Evolutionary conservation across 2,329 filamentous ascomycete genomes (phyloP).

Genomic region (Neopestalotiopsis sp.): DNA sequence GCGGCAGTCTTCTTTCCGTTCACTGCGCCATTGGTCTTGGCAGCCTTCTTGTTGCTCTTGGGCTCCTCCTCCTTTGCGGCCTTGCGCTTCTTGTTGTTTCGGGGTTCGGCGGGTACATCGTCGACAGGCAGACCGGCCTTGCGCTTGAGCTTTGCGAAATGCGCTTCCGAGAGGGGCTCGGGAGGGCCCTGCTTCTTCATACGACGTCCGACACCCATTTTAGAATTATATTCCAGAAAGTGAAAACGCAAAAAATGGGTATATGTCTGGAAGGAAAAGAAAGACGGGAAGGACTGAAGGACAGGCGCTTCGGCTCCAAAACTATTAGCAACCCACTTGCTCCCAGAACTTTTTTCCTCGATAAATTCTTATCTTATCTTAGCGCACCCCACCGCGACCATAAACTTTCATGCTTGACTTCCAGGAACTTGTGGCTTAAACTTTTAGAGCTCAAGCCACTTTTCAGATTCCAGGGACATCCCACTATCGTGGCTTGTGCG

Average conservation of each 20-base stretch:
- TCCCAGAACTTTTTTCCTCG: constrained; percentile 14
- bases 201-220: constrained; percentile 87
- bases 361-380: background rate
- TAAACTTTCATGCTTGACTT: background rate
- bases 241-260: background rate
- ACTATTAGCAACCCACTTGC: background rate
- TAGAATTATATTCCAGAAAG: constrained; percentile 33
- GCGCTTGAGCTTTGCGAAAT: constrained; percentile 80
- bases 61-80: constrained; percentile 38
- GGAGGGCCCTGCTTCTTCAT: constrained; percentile 96
- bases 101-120: constrained; percentile 55
- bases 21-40: constrained; percentile 41
- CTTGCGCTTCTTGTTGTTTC: constrained; percentile 68
- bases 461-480: background rate
- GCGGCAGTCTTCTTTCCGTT: constrained; percentile 28
- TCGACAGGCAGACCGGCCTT: constrained; percentile 76
- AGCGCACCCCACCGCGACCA: constrained; percentile 1
- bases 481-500: constrained; percentile 12
- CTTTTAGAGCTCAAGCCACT: constrained; percentile 6
- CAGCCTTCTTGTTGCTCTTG: constrained; percentile 40
- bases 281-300: constrained; percentile 1
- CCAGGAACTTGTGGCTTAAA: background rate
- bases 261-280: background rate
- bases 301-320: constrained; percentile 1
- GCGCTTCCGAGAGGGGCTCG: constrained; percentile 78